Evolutionary conservation across 192 early-diverging fungal species (phyloP).

Genomic region (Phycomyces blakesleeanus): DNA sequence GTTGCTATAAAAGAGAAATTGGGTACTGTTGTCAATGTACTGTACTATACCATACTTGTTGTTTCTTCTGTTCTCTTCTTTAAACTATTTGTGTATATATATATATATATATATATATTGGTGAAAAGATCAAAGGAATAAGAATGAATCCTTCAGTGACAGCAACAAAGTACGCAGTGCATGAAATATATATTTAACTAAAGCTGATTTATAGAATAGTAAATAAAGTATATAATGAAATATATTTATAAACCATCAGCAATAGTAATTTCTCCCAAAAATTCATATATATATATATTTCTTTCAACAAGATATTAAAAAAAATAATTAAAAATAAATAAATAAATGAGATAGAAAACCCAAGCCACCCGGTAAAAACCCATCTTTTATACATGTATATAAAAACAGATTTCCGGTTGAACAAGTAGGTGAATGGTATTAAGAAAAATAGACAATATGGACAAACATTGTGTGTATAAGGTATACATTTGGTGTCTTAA

Average conservation of each 20-base stretch:
- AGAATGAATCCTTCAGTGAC: not conserved
- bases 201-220: no score
- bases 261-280: not conserved
- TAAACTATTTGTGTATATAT: conserved; percentile 5
- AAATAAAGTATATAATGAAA: no score
- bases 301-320: not conserved
- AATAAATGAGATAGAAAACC: not conserved
- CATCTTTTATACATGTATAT: not conserved
- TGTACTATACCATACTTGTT: no score
- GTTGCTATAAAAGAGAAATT: conserved; percentile 39
- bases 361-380: not conserved
- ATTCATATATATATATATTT: not conserved
- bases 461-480: no score
- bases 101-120: conserved; percentile 3
- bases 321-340: no score
- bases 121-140: not conserved
- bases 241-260: no score
- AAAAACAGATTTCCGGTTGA: not conserved
- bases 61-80: no score
- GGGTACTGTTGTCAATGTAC: not conserved
- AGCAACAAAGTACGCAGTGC: not conserved
- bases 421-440: not conserved
- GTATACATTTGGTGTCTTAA: no score
- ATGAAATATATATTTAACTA: not conserved
- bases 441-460: conserved; percentile 1